phyloP scores from a whole-genome alignment of 169 alveolate species.

The Cryptosporidium parvum region DNA sequence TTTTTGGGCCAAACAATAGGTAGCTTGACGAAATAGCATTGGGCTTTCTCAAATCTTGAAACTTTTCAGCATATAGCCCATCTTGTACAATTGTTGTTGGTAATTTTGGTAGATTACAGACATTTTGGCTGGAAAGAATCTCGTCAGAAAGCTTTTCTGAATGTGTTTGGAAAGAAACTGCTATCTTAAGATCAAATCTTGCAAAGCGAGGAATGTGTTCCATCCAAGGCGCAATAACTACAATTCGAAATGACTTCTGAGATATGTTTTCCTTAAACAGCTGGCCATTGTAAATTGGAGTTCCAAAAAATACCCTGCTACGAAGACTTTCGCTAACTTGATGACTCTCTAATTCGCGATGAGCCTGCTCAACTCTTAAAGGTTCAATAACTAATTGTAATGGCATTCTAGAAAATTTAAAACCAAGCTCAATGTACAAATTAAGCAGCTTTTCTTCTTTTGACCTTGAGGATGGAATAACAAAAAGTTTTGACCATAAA shows the following conservation, averaged over 20 bases:
- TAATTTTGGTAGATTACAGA: conserved; percentile 12
- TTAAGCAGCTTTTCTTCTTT: conserved; percentile 48
- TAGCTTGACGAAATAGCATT: not conserved
- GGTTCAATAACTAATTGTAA: conserved; percentile 44
- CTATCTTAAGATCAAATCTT: conserved; percentile 49
- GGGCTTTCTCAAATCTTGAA: conserved; percentile 32
- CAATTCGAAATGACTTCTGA: conserved; percentile 46
- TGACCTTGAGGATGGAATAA: conserved; percentile 12
- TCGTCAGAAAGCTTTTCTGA: conserved; percentile 1
- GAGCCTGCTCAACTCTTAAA: conserved; percentile 26
- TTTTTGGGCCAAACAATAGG: conserved; percentile 10
- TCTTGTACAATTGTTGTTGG: conserved; percentile 37
- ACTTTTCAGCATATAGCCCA: conserved; percentile 17
- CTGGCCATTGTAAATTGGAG: conserved; percentile 67
- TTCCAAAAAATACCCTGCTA: conserved; percentile 48
- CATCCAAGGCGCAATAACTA: conserved; percentile 52
- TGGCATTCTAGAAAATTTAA: conserved; percentile 35
- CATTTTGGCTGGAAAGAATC: conserved; percentile 17
- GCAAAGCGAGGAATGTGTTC: conserved; percentile 9
- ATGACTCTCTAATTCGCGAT: conserved; percentile 6
- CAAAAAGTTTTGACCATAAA: conserved; percentile 62
- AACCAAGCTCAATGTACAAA: conserved; percentile 44
- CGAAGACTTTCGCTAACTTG: conserved; percentile 1
- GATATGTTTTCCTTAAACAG: conserved; percentile 56
- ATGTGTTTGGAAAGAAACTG: conserved; percentile 34